These are phyloP conservation scores for Colletotrichum chlorophyti DNA, from an alignment of 2,329 filamentous ascomycete species.

Conservation along the genomic window DNA sequence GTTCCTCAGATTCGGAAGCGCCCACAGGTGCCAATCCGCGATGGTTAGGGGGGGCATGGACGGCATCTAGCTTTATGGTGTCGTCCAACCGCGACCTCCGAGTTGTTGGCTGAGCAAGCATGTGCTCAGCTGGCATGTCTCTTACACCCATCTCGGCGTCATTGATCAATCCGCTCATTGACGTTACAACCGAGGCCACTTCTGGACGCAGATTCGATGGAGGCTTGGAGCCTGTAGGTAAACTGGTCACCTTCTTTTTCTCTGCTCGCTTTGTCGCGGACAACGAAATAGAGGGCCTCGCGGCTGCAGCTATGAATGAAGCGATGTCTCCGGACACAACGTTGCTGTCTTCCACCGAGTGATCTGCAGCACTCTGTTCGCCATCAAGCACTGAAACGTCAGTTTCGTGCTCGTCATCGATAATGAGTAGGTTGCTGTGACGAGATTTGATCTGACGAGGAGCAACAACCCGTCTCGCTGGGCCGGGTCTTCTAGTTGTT, in stretches of 20 bases:
- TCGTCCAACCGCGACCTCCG: background rate
- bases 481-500: background rate
- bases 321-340: no score
- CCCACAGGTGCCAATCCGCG: background rate
- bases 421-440: background rate
- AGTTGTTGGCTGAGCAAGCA: background rate
- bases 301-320: no score
- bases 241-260: background rate
- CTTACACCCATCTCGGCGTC: constrained; percentile 6
- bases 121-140: constrained; percentile 20
- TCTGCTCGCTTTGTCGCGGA: no score
- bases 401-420: background rate
- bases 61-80: background rate
- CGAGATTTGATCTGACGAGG: constrained; percentile 4
- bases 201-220: background rate
- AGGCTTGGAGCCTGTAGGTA: background rate
- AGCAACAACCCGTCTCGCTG: background rate
- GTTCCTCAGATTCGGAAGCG: background rate
- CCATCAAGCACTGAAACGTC: no score
- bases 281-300: no score
- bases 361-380: background rate
- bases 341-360: no score
- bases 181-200: background rate
- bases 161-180: constrained; percentile 15
- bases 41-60: background rate